phyloP scores from a whole-genome alignment of 257 asterid genomes.

The Phtheirospermum japonicum region DNA sequence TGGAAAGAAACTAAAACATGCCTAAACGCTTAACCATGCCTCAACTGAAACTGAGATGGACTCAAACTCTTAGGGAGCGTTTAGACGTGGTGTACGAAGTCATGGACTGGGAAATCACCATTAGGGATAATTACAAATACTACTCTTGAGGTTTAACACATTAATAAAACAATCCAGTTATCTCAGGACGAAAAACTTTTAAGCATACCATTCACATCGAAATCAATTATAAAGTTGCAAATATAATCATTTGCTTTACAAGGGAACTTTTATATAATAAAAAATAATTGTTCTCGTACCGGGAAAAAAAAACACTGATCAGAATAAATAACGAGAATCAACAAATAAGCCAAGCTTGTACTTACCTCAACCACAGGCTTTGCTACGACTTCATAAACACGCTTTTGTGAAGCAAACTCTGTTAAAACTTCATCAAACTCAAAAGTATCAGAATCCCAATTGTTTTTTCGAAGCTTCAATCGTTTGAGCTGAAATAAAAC shows the following conservation, averaged over 20 bases:
- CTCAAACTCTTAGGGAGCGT: not conserved
- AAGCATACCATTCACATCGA: slow-evolving; percentile 2
- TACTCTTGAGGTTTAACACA: too few relatives aligned
- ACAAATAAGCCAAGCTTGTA: slow-evolving; percentile 7
- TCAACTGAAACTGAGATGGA: slow-evolving; percentile 18
- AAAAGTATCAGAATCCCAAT: slow-evolving; percentile 88
- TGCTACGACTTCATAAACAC: slow-evolving; percentile 92
- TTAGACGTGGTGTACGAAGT: too few relatives aligned
- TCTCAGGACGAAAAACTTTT: not conserved
- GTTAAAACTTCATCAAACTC: slow-evolving; percentile 91
- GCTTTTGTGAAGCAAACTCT: slow-evolving; percentile 82
- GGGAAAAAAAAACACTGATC: too few relatives aligned
- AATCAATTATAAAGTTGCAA: not conserved
- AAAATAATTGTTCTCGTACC: slow-evolving; percentile 9
- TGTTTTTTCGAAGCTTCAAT: slow-evolving; percentile 73
- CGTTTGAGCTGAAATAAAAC: slow-evolving; percentile 62
- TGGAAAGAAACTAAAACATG: not conserved
- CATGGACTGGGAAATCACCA: too few relatives aligned
- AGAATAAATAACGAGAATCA: not conserved
- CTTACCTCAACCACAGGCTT: slow-evolving; percentile 94
- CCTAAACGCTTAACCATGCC: slow-evolving; percentile 14
- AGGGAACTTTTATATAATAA: not conserved
- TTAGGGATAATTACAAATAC: too few relatives aligned
- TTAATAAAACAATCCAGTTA: too few relatives aligned
- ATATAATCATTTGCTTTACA: slow-evolving; percentile 10